phyloP scores from a whole-genome alignment of 495 filamentous ascomycete species.

The Penicillium chermesinum region DNA sequence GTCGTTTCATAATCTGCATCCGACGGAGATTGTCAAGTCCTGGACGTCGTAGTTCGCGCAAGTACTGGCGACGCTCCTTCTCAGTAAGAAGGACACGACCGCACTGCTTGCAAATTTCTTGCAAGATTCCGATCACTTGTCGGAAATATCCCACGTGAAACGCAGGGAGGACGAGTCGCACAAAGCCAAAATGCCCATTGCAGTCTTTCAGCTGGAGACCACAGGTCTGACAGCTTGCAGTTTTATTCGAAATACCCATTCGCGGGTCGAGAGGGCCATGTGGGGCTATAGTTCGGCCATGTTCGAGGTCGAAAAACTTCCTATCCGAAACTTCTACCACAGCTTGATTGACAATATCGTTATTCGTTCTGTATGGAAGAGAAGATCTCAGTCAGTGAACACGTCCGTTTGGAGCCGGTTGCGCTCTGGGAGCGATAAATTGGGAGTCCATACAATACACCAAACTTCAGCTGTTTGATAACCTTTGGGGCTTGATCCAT shows the following conservation, averaged over 20 bases:
- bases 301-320: slow-evolving; percentile 80
- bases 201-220: slow-evolving; percentile 69
- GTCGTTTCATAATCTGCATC: slow-evolving; percentile 72
- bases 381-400: slow-evolving; percentile 21
- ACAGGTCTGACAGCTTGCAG: slow-evolving; percentile 73
- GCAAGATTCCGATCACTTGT: slow-evolving; percentile 79
- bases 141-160: slow-evolving; percentile 96
- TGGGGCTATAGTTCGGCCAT: slow-evolving; percentile 60
- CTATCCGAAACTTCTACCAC: slow-evolving; percentile 89
- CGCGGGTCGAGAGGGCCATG: slow-evolving; percentile 83
- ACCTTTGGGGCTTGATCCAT: slow-evolving; percentile 81
- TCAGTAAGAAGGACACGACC: slow-evolving; percentile 74
- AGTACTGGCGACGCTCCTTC: slow-evolving; percentile 60
- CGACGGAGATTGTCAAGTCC: slow-evolving; percentile 82
- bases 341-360: slow-evolving; percentile 90
- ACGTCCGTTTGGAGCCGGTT: slow-evolving; percentile 5
- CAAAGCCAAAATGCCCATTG: slow-evolving; percentile 92
- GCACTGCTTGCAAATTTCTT: slow-evolving; percentile 82
- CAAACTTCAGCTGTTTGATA: slow-evolving; percentile 90
- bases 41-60: slow-evolving; percentile 73
- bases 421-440: slow-evolving; percentile 4
- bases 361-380: slow-evolving; percentile 57
- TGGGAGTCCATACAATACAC: slow-evolving; percentile 62
- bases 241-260: slow-evolving; percentile 83
- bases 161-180: slow-evolving; percentile 79